These are phyloP conservation scores for Chrysopogon serrulatus DNA, from an alignment of 176 grass and related monocot species.

Conservation along the genomic window DNA sequence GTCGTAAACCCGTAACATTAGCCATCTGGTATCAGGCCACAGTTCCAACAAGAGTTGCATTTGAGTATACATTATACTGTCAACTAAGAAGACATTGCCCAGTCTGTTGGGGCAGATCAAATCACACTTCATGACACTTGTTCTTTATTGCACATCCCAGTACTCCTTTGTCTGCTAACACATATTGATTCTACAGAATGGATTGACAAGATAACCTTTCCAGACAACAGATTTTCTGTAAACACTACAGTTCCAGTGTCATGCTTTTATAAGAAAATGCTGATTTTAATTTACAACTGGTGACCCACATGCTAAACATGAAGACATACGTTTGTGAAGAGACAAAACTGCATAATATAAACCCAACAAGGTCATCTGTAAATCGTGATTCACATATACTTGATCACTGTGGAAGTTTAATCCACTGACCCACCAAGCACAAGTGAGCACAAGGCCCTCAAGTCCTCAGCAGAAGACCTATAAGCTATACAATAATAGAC, in stretches of 20 bases:
- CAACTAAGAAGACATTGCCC: not conserved
- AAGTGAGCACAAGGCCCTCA: not conserved
- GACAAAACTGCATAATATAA: conserved; percentile 2
- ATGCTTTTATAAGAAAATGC: not conserved
- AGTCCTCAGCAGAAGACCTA: not conserved
- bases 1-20: not conserved
- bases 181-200: not conserved
- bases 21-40: not conserved
- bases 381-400: not conserved
- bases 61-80: not conserved
- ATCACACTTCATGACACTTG: not conserved
- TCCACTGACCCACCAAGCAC: not conserved
- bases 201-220: not conserved
- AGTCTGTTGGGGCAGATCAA: not conserved
- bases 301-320: not conserved
- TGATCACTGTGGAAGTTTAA: not conserved
- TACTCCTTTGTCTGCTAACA: not conserved
- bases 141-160: not conserved
- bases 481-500: conserved; percentile 3
- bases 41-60: not conserved
- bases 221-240: not conserved
- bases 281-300: not conserved
- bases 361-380: not conserved
- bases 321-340: conserved; percentile 12
- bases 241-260: not conserved